Evolutionary conservation across 1,284 basidiomycete genomes (phyloP).

Genomic region (Anthracocystis setariae): DNA sequence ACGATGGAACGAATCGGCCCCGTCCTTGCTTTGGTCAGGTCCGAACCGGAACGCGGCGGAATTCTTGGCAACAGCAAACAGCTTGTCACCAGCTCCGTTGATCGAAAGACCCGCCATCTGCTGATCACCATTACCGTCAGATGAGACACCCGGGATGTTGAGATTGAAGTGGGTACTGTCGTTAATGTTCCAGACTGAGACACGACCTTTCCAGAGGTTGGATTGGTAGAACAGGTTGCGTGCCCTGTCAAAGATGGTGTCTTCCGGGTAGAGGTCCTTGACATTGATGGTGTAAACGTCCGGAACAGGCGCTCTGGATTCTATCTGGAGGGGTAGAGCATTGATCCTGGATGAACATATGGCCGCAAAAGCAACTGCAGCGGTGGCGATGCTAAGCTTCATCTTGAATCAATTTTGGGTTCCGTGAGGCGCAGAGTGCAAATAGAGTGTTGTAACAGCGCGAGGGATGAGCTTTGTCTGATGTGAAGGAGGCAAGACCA

Average conservation of each 20-base stretch:
- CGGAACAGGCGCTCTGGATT: slow-evolving; percentile 27
- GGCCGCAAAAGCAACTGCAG: slow-evolving; percentile 15
- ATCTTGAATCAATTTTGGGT: neutral
- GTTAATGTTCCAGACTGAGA: slow-evolving; percentile 49
- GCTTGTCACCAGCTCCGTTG: slow-evolving; percentile 47
- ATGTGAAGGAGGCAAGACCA: neutral
- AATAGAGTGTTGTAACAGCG: too few species aligned
- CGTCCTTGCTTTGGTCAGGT: slow-evolving; percentile 41
- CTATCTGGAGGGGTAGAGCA: slow-evolving; percentile 7
- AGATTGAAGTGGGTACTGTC: slow-evolving; percentile 54
- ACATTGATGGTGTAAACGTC: slow-evolving; percentile 55
- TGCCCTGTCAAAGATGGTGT: slow-evolving; percentile 54
- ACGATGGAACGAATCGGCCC: slow-evolving; percentile 60
- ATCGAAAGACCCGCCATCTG: slow-evolving; percentile 64
- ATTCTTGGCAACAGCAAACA: slow-evolving; percentile 64
- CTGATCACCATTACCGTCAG: slow-evolving; percentile 54
- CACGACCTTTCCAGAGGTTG: slow-evolving; percentile 61
- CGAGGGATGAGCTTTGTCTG: too few species aligned
- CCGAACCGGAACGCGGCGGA: slow-evolving; percentile 59
- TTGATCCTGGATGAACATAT: slow-evolving; percentile 8
- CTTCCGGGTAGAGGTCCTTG: slow-evolving; percentile 62
- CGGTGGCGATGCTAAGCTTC: slow-evolving; percentile 25
- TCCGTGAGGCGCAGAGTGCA: too few species aligned
- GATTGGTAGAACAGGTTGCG: slow-evolving; percentile 62
- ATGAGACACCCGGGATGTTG: slow-evolving; percentile 54